Evolutionary conservation across 306 rosid species (phyloP), one percentile per base, ranked within the genome.

Genomic region (Gillenia trifoliata): DNA sequence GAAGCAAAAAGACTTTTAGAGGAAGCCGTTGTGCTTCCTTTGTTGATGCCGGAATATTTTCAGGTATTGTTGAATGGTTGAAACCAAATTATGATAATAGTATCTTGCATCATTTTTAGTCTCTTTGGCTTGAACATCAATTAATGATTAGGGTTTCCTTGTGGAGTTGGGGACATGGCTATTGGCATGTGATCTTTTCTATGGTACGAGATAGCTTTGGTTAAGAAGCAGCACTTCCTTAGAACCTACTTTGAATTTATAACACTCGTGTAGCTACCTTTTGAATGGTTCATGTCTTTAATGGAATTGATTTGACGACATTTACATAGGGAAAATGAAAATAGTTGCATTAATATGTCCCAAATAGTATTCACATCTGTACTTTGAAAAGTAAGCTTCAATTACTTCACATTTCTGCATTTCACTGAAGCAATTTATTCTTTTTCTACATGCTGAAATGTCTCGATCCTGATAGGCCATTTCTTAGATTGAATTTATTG

Each of bases 41-140:
- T 90, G 80, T 95, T 93, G 98, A 92, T 95, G 99, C 99, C 99
- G 38, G 99, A 95, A 73, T 93, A 91, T 88, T 93, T 93, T 72
- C 96, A 91, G 97, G 97, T 94, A 81, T 57, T 71, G 70, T 74
- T 74, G 74, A 80, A 76, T 68, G 54, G 49, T 20, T 8, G 43
- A 55, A 74, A 55, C 73, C 67, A 49, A 74, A 40, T 71, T 33
- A 38, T 50, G 71, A 8, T 45, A 25, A 47, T 69, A 50, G 12
- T 66, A 52, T 22, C 38, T 61, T 73, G 47, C 19, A 11, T 66
- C 3, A 11, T 22, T 40, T 70, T 25, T 54, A 66, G 55, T 78
- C 61, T 38, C 17, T 43, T 74, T 77, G 66, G 54, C 55, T 41
- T 80, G 20, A 41, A 66, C 36, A 11, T 59, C 74, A 33, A 68